Conservation (phyloP, 2,329 filamentous ascomycete genomes). For the Chaetomium olivaceum region DNA sequence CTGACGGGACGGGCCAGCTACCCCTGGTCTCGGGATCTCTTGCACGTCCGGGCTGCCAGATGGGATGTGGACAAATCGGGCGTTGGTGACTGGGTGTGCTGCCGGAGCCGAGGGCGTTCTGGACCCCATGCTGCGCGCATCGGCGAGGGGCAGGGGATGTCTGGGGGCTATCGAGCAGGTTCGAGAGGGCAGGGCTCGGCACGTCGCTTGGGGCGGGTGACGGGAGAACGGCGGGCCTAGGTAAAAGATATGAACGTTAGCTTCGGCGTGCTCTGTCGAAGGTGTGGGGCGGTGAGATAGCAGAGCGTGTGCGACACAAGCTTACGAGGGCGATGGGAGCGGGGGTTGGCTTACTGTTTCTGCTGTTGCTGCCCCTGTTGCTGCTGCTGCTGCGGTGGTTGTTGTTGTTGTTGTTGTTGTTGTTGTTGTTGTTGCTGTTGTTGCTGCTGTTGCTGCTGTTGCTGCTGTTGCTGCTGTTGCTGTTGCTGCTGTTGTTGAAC, state of each 20-base stretch:
- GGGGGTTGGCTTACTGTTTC: conserved; percentile 16
- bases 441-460: background rate
- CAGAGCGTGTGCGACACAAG: background rate
- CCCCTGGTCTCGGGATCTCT: background rate
- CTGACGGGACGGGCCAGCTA: too few species aligned
- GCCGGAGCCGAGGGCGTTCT: conserved; percentile 7
- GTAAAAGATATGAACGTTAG: background rate
- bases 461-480: background rate
- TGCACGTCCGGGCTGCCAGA: background rate
- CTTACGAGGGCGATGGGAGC: too few species aligned
- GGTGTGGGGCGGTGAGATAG: background rate
- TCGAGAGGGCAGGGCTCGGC: conserved; percentile 48
- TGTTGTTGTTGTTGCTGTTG: background rate
- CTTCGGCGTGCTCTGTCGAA: conserved; percentile 11
- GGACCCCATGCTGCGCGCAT: conserved; percentile 33
- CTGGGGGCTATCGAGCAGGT: conserved; percentile 40
- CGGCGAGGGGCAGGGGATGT: conserved; percentile 34
- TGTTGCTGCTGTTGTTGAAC: conserved; percentile 9
- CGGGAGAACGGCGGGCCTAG: conserved; percentile 48
- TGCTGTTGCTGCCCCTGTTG: conserved; percentile 7
- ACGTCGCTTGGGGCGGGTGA: conserved; percentile 66
- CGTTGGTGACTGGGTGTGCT: conserved; percentile 30
- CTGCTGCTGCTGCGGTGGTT: too few species aligned
- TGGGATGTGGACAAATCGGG: conserved; percentile 33
- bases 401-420: too few species aligned